phyloP scores from a whole-genome alignment of 1,284 basidiomycete species.

The Ustanciosporium gigantosporum region DNA sequence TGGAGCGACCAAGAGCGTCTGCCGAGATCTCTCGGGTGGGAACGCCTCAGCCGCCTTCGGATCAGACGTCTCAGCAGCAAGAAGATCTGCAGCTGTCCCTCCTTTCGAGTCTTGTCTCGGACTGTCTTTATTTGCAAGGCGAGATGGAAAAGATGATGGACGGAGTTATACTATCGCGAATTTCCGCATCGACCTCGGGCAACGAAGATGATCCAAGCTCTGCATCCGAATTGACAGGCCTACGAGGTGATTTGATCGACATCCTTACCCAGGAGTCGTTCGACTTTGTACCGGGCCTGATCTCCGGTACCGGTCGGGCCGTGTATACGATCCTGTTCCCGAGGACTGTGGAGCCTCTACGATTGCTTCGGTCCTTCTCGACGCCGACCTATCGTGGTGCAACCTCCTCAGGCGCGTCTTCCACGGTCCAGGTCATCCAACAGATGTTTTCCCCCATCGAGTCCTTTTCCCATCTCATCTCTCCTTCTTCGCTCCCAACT shows the following conservation, averaged over 20 bases:
- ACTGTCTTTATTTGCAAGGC: constrained; percentile 1
- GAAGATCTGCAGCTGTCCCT: constrained; percentile 14
- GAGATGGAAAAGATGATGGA: constrained; percentile 3
- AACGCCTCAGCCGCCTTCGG: constrained; percentile 19
- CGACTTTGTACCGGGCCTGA: constrained; percentile 10
- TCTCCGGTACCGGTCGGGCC: constrained; percentile 1
- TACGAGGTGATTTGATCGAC: constrained; percentile 4
- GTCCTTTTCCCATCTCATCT: constrained; percentile 1
- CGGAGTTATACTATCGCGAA: background rate
- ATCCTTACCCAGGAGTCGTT: constrained; percentile 15
- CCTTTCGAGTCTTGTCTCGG: background rate
- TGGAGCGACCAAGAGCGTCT: constrained; percentile 1
- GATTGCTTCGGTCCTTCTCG: constrained; percentile 83
- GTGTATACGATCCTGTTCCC: constrained; percentile 69
- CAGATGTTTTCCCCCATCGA: constrained; percentile 15
- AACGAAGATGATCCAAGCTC: background rate
- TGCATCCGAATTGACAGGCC: background rate
- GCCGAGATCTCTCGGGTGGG: constrained; percentile 12
- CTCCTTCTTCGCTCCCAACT: background rate
- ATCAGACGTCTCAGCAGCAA: constrained; percentile 5
- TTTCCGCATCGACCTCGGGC: background rate
- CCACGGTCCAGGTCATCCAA: constrained; percentile 13
- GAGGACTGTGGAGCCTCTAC: constrained; percentile 80
- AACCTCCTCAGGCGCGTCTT: constrained; percentile 62
- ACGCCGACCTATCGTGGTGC: constrained; percentile 74